Evolutionary conservation across 2,329 filamentous ascomycete species (phyloP), one percentile per base, ranked within the genome.

Genomic region (Colletotrichum cordylinicola): DNA sequence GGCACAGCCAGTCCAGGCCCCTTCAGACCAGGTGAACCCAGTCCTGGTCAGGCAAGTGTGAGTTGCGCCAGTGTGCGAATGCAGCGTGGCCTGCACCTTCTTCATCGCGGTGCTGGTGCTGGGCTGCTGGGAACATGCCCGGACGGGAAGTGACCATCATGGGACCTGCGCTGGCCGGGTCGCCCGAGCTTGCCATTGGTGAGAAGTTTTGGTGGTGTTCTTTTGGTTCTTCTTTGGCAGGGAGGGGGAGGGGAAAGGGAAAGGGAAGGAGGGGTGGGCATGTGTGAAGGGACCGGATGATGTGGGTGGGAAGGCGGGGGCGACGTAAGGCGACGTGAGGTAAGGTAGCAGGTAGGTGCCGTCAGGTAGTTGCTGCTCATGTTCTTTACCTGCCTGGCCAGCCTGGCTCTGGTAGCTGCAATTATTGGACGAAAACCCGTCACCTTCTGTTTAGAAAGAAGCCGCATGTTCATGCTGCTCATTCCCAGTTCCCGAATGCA

Each of bases 1-100:
- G 70, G 64, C 65, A 74, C 35, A 74, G 74, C 62, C 60, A 69
- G 64, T 66, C 74, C 64, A 75, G 70, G 29, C 73, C 70, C 52
- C 16, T 75, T 48, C 33, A 76, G 64, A 74, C 74, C 70, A 52
- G 43, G 43, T 21, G 58, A 56, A 69, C 58, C 70, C 56, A 60
- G 74, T 48, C 33, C 33, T 37, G 9, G 18, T 61, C 33, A 35
- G 56, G 64, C 35, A 67, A 67, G 35, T 62, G 43, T 58, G 16
- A 27, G 35, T 18, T 37, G 62, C 35, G 48, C 52, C 37, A 65
- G 39, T 29, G 39, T 70, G 68, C 39, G 58, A 16, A 56, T 62
- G 67, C 56, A 64, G 60, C 48, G 39, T 21, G 60, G 24, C 16
- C 27, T 33, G 58, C 29, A 62, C 58, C 58, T 62, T 35, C 58